Percentiles rank a stretch among this genome's conserved stretches.
These are phyloP conservation scores for Phytophthora sp. DNA, from an alignment of 352 stramenopile genomes.

Conservation along the genomic window DNA sequence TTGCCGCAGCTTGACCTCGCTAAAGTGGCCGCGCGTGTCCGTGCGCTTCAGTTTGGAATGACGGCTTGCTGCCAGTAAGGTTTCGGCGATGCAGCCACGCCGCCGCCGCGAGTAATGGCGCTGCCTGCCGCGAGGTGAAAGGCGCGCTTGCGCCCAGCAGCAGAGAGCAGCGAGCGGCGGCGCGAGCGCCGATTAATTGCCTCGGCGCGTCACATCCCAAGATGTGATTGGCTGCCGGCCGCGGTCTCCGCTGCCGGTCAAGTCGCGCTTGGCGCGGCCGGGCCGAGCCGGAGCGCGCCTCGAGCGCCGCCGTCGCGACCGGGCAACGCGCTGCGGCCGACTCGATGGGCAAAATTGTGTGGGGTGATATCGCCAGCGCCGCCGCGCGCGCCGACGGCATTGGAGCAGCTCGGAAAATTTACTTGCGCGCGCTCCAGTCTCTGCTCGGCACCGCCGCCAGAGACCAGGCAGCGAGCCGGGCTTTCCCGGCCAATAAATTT, in stretches of 20 bases:
- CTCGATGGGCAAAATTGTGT: conserved; percentile 22
- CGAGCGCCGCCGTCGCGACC: conserved; percentile 7
- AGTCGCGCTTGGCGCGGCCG: too few species aligned
- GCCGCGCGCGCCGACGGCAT: background rate
- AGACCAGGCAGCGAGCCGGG: conserved; percentile 10
- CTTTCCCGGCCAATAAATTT: conserved; percentile 34
- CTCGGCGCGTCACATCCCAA: too few species aligned
- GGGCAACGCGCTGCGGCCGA: background rate
- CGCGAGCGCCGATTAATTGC: too few species aligned
- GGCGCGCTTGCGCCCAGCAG: too few species aligned
- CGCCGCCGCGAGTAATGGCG: too few species aligned
- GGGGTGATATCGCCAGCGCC: conserved; percentile 29
- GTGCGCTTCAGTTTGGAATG: conserved; percentile 2
- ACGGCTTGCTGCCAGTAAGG: background rate
- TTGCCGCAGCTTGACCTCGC: conserved; percentile 10
- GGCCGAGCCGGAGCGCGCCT: too few species aligned
- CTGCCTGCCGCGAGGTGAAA: too few species aligned
- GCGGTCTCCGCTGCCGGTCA: too few species aligned
- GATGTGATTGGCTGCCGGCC: too few species aligned
- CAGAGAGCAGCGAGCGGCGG: too few species aligned
- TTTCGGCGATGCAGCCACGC: too few species aligned
- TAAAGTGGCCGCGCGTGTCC: conserved; percentile 7
- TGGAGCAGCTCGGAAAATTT: conserved; percentile 24
- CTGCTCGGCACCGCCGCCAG: conserved; percentile 11
- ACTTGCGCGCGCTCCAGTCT: conserved; percentile 15